Percentiles rank a stretch among this genome's conserved stretches.
Conservation (phyloP, 176 grass and related monocot species). For the Oropetium thomaeum region DNA sequence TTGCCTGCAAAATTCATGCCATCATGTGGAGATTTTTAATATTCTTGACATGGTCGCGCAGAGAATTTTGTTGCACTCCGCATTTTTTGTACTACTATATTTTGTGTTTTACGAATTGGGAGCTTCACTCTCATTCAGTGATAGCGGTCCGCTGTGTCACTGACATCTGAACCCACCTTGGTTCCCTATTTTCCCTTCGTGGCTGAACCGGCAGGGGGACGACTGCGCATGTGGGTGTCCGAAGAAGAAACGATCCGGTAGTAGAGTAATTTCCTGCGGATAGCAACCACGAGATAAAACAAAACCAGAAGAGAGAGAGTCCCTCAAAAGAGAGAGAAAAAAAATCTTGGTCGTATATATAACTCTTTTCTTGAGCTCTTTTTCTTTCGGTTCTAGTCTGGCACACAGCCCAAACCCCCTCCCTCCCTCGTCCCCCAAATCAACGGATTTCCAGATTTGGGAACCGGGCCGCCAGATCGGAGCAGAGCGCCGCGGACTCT, state of each 20-base stretch:
- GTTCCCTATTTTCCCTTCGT: neutral
- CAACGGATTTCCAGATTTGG: conserved; percentile 29
- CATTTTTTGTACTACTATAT: no score
- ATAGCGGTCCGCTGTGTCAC: neutral
- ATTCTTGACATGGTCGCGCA: no score
- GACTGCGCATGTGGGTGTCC: neutral
- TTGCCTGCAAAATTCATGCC: no score
- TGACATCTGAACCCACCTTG: neutral
- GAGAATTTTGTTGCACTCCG: no score
- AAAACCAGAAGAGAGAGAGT: neutral
- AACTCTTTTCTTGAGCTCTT: neutral
- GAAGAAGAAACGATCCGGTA: neutral
- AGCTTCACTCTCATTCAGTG: neutral
- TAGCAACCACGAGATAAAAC: neutral
- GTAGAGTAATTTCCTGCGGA: conserved; percentile 12
- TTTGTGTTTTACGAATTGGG: no score
- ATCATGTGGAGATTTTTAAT: no score
- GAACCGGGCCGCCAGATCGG: conserved; percentile 32
- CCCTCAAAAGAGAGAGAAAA: neutral
- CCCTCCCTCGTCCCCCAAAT: neutral
- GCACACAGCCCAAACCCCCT: conserved; percentile 21
- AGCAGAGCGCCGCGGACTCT: conserved; percentile 14
- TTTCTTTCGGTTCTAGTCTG: neutral
- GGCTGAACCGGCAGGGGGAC: neutral
- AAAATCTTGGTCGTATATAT: conserved; percentile 20